Conservation (phyloP, 768 basidiomycete genomes). For the Amanita molliuscula region DNA sequence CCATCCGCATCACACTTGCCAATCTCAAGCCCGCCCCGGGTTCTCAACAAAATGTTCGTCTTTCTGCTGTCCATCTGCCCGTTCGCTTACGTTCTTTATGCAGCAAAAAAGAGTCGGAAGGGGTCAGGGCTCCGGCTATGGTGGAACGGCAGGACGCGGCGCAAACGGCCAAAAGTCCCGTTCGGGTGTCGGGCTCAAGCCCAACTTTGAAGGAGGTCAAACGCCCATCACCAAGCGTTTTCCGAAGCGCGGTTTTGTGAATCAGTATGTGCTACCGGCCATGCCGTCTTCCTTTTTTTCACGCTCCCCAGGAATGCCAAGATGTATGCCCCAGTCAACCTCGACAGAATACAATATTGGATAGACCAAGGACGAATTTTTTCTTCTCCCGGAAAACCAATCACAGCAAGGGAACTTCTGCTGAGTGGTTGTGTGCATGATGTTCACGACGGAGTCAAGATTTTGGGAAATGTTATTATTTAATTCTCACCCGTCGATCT, state of each 20-base stretch:
- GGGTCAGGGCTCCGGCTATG: constrained; percentile 85
- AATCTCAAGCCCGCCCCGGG: constrained; percentile 63
- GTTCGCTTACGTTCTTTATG: constrained; percentile 6
- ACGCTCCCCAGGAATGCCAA: constrained; percentile 48
- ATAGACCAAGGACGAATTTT: constrained; percentile 75
- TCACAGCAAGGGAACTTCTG: constrained; percentile 81
- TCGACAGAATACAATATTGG: constrained; percentile 86
- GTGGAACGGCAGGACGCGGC: constrained; percentile 89
- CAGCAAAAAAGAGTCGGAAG: constrained; percentile 93
- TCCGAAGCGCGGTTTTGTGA: constrained; percentile 92
- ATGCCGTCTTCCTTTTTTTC: not conserved
- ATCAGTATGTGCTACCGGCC: constrained; percentile 50
- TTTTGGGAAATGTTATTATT: constrained; percentile 67
- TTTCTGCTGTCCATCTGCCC: not conserved
- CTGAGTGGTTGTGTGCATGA: constrained; percentile 83
- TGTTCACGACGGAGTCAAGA: constrained; percentile 84
- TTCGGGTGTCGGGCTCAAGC: constrained; percentile 73
- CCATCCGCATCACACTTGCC: constrained; percentile 46
- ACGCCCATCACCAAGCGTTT: constrained; percentile 85
- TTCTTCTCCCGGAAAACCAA: constrained; percentile 71
- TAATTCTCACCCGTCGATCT: not conserved
- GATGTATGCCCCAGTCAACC: constrained; percentile 73
- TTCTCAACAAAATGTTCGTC: constrained; percentile 53
- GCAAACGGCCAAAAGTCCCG: constrained; percentile 95
- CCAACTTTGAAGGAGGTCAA: constrained; percentile 94